Evolutionary conservation across 2,329 filamentous ascomycete genomes (phyloP).

Genomic region (Arthrocladium fulminans): DNA sequence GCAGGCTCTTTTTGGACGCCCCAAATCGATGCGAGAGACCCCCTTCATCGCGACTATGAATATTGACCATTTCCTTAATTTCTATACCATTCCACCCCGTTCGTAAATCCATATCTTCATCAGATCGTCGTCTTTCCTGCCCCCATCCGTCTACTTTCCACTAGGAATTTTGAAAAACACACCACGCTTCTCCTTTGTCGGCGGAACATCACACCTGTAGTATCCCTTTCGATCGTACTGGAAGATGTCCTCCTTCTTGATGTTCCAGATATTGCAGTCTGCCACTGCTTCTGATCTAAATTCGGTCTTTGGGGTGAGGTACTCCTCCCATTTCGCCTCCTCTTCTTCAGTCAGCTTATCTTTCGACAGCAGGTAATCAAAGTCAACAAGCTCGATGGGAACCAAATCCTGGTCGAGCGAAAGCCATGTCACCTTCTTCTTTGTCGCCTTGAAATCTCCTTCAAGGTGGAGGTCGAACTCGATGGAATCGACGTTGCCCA

Average conservation of each 20-base stretch:
- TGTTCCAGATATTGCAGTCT: constrained; percentile 62
- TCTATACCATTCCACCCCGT: no score
- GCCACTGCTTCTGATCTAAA: constrained; percentile 61
- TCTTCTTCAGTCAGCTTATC: constrained; percentile 75
- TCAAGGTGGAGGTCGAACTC: constrained; percentile 71
- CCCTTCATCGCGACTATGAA: no score
- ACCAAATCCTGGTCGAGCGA: constrained; percentile 64
- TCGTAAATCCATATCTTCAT: no score
- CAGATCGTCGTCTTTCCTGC: no score
- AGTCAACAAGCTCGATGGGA: constrained; percentile 80
- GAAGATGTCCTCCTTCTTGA: constrained; percentile 76
- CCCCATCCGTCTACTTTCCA: constrained; percentile 16
- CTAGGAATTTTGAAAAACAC: constrained; percentile 25
- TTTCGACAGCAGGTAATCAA: constrained; percentile 91
- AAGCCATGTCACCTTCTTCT: constrained; percentile 88
- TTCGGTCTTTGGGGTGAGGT: constrained; percentile 62
- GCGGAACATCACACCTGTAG: constrained; percentile 61
- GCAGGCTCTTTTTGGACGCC: no score
- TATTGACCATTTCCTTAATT: no score
- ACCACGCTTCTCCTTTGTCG: constrained; percentile 14
- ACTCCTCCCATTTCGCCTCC: constrained; percentile 64
- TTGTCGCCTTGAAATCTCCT: constrained; percentile 78
- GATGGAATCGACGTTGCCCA: constrained; percentile 53
- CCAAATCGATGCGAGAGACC: no score
- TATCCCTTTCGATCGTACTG: constrained; percentile 84